A percentile compares a stretch with the other conserved stretches of the same genome.
These are phyloP conservation scores for Globisporangium takayamanum DNA, from an alignment of 352 stramenopile species.

Conservation along the genomic window DNA sequence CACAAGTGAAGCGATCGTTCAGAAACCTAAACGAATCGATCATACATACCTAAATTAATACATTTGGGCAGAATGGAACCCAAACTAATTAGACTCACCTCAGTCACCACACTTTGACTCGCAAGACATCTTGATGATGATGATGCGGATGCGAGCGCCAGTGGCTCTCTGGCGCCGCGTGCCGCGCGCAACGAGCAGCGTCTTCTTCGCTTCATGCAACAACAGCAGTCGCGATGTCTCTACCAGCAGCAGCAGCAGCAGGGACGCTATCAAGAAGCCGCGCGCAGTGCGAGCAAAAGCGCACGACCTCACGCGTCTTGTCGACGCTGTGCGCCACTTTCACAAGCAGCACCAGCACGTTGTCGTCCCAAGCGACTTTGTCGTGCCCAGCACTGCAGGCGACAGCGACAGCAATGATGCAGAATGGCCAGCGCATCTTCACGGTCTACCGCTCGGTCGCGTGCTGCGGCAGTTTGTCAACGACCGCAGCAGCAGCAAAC, in stretches of 20 bases:
- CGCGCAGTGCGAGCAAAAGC: neutral
- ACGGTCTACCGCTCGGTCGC: constrained; percentile 32
- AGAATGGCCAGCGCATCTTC: constrained; percentile 31
- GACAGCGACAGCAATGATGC: neutral
- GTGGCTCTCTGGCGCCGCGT: neutral
- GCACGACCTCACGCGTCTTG: neutral
- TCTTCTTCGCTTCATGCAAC: neutral
- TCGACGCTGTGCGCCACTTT: constrained; percentile 28
- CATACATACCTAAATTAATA: too few relatives aligned
- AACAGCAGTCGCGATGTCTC: neutral
- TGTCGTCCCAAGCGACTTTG: constrained; percentile 33
- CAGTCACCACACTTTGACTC: too few relatives aligned
- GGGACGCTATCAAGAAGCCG: neutral
- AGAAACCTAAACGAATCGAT: too few relatives aligned
- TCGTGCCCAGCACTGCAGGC: constrained; percentile 14
- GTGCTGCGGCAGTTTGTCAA: constrained; percentile 24
- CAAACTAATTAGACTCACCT: too few relatives aligned
- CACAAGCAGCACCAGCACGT: constrained; percentile 34
- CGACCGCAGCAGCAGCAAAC: neutral
- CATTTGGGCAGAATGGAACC: too few relatives aligned
- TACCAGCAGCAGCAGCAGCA: too few relatives aligned
- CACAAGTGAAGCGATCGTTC: too few relatives aligned
- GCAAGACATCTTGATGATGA: too few relatives aligned
- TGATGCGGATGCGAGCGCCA: neutral
- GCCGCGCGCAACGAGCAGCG: too few relatives aligned